Evolutionary conservation across 2,329 filamentous ascomycete genomes (phyloP), one percentile per base, ranked within the genome.

Genomic region (Cladosporium sp.): DNA sequence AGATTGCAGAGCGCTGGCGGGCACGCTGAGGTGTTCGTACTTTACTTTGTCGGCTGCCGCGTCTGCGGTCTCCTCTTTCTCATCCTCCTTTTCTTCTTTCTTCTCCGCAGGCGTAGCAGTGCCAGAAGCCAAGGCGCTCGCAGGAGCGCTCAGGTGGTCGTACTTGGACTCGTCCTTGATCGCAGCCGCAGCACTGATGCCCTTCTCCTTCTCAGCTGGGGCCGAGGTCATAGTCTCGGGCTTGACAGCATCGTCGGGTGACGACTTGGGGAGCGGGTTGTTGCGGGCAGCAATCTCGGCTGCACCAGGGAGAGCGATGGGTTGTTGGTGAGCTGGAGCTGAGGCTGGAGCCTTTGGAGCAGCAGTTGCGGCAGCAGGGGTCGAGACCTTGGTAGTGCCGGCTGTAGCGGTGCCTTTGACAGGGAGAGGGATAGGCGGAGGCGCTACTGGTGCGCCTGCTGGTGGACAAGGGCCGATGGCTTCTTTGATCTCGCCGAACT

Each of bases 401-500:
- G 49, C 59, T 9, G 66, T 59, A 15, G 62, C 60, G n/a, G 61
- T 63, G n/a, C 61, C 55, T 14, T 58, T 61, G 15, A 59, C 59
- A 36, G 58, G 52, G 42, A 47, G 45, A 51, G 61, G 63, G 25
- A 67, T 67, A 20, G 65, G 67, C 59, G 66, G 65, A 17, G 68
- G 63, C 22, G 67, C 69, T 5, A 60, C 59, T 45, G 63, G 67
- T 14, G 64, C 66, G 28, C 67, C 67, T 19, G 55, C 58, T 11
- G 67, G 55, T 5, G 67, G 67, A 72, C 75, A 83, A 80, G 71
- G 75, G 43, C 80, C 80, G 67, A 97, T 85, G 68, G 93, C 88
- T 75, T 93, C 85, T 74, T 92, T 91, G 62, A 99, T 84, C 76
- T 97, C 93, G 75, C 92, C 92, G 75, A 95, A 97, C 74, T 99